These are phyloP conservation scores for Geotrichum aggregatum DNA, from an alignment of 1,139 yeast species.

Conservation along the genomic window DNA sequence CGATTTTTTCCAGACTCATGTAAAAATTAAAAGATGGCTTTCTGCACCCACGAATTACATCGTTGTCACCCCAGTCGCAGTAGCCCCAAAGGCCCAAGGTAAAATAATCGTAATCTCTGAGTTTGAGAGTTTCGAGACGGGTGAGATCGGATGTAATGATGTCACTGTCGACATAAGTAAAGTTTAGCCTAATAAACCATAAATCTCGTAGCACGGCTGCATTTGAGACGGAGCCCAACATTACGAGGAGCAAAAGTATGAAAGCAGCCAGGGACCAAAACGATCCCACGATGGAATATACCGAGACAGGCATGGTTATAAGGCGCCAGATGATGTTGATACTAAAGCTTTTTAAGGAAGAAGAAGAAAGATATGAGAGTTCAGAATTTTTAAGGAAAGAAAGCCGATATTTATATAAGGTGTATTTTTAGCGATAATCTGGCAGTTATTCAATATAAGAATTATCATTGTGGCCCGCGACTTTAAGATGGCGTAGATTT, in stretches of 20 bases:
- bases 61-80: constrained; percentile 5
- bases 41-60: neutral
- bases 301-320: too few relatives aligned
- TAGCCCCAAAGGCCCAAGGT: constrained; percentile 14
- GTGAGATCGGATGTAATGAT: constrained; percentile 3
- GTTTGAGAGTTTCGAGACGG: neutral
- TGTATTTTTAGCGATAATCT: too few relatives aligned
- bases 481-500: too few relatives aligned
- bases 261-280: neutral
- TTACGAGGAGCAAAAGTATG: neutral
- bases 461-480: too few relatives aligned
- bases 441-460: too few relatives aligned
- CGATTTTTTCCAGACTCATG: constrained; percentile 4
- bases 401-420: too few relatives aligned
- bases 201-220: neutral
- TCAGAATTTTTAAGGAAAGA: too few relatives aligned
- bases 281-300: neutral
- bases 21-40: neutral
- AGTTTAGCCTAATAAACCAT: neutral
- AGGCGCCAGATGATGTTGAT: too few relatives aligned
- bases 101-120: neutral
- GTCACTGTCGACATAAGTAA: neutral
- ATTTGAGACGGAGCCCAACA: neutral
- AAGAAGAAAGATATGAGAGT: too few relatives aligned
- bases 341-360: too few relatives aligned